A percentile compares a stretch with the other conserved stretches of the same genome.
Conservation (phyloP, 108 stramenopile genomes). For the Aurantiochytrium sp. region DNA sequence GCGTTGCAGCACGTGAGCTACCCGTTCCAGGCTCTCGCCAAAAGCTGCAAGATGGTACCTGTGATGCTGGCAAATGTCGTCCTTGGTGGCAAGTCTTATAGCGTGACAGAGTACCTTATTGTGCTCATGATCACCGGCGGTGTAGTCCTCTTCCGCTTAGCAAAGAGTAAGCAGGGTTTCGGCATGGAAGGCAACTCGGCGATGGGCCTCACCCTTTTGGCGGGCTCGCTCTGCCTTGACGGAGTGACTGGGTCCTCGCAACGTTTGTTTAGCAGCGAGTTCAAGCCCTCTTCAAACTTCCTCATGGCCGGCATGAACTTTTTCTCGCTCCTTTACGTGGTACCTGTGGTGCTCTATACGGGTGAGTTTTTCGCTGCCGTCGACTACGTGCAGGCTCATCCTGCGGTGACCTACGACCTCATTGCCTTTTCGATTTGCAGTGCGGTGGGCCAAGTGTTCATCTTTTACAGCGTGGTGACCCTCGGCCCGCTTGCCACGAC, state of each 20-base stretch:
- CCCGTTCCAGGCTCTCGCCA: constrained; percentile 78
- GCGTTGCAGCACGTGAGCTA: constrained; percentile 62
- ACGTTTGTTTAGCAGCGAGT: constrained; percentile 43
- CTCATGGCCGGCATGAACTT: constrained; percentile 80
- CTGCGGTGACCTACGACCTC: constrained; percentile 74
- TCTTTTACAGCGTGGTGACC: constrained; percentile 95
- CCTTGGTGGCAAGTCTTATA: constrained; percentile 32
- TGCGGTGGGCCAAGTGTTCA: constrained; percentile 93
- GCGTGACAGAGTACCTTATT: constrained; percentile 37
- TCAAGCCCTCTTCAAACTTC: constrained; percentile 62
- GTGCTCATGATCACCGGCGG: constrained; percentile 58
- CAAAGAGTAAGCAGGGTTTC: constrained; percentile 37
- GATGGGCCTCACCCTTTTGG: constrained; percentile 55
- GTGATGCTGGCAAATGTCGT: constrained; percentile 39
- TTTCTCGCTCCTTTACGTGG: constrained; percentile 52
- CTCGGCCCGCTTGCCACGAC: constrained; percentile 89
- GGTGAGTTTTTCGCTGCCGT: constrained; percentile 59
- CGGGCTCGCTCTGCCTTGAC: constrained; percentile 64
- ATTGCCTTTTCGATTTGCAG: constrained; percentile 81
- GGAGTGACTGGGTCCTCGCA: constrained; percentile 67
- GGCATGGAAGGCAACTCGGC: constrained; percentile 25
- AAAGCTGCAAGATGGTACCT: constrained; percentile 82
- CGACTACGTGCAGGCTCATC: constrained; percentile 68
- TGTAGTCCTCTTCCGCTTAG: constrained; percentile 57
- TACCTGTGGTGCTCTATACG: constrained; percentile 36